Evolutionary conservation across 768 basidiomycete species (phyloP).

Genomic region (Tulasnella sp.): DNA sequence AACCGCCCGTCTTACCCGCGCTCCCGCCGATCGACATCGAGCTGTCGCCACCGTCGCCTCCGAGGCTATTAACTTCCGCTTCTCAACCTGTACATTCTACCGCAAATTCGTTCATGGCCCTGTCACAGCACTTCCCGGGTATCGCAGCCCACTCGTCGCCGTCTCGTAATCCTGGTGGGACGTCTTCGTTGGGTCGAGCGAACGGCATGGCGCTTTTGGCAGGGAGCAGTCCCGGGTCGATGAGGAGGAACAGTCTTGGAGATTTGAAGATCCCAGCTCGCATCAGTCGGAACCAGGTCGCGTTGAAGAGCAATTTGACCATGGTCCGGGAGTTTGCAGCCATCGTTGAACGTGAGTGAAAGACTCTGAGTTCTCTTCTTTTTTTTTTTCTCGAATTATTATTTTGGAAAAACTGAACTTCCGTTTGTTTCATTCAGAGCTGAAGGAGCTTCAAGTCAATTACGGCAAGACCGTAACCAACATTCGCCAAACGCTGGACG

Average conservation of each 20-base stretch:
- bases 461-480: slow-evolving; percentile 50
- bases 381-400: no score
- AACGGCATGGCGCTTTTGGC: slow-evolving; percentile 34
- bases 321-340: slow-evolving; percentile 84
- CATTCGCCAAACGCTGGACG: slow-evolving; percentile 36
- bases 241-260: slow-evolving; percentile 60
- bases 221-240: slow-evolving; percentile 31
- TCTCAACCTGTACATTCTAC: slow-evolving; percentile 11
- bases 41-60: slow-evolving; percentile 25
- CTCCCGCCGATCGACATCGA: slow-evolving; percentile 25
- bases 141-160: not conserved
- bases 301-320: slow-evolving; percentile 59
- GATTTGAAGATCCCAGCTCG: slow-evolving; percentile 66
- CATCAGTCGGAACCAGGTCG: slow-evolving; percentile 52
- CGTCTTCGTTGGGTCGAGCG: slow-evolving; percentile 48
- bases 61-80: slow-evolving; percentile 9
- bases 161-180: not conserved
- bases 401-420: slow-evolving; percentile 7
- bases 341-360: slow-evolving; percentile 69
- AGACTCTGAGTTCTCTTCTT: no score
- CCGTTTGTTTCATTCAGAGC: slow-evolving; percentile 45
- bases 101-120: not conserved
- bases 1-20: not conserved
- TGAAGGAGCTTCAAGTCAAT: slow-evolving; percentile 63
- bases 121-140: slow-evolving; percentile 6